Evolutionary conservation across 495 filamentous ascomycete genomes (phyloP).

Genomic region (Penicillium chermesinum): DNA sequence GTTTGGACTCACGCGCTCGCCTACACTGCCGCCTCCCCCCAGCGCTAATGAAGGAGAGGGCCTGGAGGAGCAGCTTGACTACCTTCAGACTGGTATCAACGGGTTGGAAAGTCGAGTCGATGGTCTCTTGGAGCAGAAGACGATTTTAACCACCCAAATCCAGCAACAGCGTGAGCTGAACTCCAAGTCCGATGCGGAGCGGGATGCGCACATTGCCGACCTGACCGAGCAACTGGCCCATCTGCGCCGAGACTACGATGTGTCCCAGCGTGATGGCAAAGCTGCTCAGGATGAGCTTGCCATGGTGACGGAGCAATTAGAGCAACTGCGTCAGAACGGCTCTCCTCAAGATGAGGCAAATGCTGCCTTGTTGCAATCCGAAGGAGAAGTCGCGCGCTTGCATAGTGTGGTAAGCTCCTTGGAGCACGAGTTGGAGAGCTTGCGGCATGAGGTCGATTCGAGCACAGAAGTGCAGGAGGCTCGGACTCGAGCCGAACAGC

Average conservation of each 20-base stretch:
- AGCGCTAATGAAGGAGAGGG: constrained; percentile 36
- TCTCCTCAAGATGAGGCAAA: constrained; percentile 20
- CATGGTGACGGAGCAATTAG: constrained; percentile 42
- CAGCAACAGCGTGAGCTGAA: constrained; percentile 90
- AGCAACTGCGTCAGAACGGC: constrained; percentile 35
- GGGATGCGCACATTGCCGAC: constrained; percentile 49
- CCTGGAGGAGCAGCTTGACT: constrained; percentile 49
- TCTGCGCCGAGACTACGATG: constrained; percentile 34
- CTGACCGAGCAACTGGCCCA: constrained; percentile 46
- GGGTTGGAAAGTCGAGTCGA: constrained; percentile 55
- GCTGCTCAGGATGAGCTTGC: constrained; percentile 39
- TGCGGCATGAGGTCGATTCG: constrained; percentile 25
- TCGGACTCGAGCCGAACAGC: constrained; percentile 7
- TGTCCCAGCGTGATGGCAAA: constrained; percentile 35
- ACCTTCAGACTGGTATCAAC: constrained; percentile 64
- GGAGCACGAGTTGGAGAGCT: constrained; percentile 30
- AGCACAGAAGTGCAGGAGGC: constrained; percentile 19
- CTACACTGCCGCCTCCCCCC: constrained; percentile 45
- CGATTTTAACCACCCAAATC: constrained; percentile 77
- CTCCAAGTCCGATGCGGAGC: constrained; percentile 55
- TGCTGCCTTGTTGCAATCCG: constrained; percentile 43
- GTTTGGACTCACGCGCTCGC: constrained; percentile 39
- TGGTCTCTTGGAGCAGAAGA: constrained; percentile 74
- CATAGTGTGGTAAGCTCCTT: constrained; percentile 25
- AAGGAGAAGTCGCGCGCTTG: constrained; percentile 47